phyloP scores from a whole-genome alignment of 2,329 filamentous ascomycete species.

The Fusarium phyllophilum region DNA sequence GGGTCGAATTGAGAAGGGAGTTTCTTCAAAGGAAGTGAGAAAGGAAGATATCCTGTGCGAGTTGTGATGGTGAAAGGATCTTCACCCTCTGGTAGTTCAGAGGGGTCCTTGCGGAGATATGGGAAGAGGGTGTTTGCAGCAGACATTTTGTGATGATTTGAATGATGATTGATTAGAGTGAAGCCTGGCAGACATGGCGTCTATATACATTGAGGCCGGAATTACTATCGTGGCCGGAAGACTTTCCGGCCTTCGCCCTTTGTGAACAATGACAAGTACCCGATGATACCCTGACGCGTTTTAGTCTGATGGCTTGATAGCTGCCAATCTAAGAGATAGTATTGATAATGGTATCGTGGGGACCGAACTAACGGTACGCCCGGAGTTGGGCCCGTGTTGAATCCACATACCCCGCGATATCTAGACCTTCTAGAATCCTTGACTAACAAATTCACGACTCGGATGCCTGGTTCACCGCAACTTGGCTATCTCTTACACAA shows the following conservation, averaged over 20 bases:
- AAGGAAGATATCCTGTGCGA: conserved; percentile 29
- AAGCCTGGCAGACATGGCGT: not conserved
- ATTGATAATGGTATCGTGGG: conserved; percentile 35
- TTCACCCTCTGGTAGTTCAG: conserved; percentile 27
- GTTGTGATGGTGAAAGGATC: conserved; percentile 37
- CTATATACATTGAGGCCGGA: conserved; percentile 37
- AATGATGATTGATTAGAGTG: not conserved
- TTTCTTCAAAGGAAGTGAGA: conserved; percentile 26
- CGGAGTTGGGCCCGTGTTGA: conserved; percentile 14
- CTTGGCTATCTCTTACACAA: not conserved
- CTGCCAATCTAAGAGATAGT: conserved; percentile 12
- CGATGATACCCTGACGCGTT: conserved; percentile 26
- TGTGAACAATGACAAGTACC: conserved; percentile 18
- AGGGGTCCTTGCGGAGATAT: conserved; percentile 32
- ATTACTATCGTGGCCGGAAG: conserved; percentile 32
- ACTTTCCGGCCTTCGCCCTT: conserved; percentile 29
- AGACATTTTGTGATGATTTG: conserved; percentile 21
- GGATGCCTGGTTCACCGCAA: not conserved
- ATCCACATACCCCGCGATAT: conserved; percentile 16
- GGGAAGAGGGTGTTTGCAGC: conserved; percentile 35
- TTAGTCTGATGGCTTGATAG: not conserved
- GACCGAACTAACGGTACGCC: conserved; percentile 11
- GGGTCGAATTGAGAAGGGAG: conserved; percentile 32
- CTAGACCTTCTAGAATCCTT: not conserved
- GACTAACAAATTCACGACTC: not conserved